Conservation (phyloP, 2,329 filamentous ascomycete species). For the Venturia carpophila region DNA sequence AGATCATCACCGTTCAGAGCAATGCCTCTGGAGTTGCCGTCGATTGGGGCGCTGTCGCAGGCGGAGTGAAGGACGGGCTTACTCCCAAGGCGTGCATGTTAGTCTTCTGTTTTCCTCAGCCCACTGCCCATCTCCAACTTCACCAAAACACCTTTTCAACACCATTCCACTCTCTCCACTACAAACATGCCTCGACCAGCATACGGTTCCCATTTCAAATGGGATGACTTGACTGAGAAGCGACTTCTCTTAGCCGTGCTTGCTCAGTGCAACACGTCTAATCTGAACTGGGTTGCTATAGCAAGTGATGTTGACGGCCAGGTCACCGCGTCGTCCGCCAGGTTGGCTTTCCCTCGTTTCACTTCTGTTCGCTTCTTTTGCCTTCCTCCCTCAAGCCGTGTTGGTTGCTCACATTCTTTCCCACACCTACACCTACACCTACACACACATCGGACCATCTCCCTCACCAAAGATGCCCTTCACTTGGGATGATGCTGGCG, state of each 20-base stretch:
- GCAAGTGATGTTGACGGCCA: neutral
- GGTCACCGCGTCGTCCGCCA: slow-evolving; percentile 1
- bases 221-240: neutral
- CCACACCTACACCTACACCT: neutral
- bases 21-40: neutral
- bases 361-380: neutral
- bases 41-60: neutral
- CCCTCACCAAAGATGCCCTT: neutral
- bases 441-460: neutral
- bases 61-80: neutral
- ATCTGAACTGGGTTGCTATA: neutral
- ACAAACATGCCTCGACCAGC: neutral
- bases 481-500: neutral
- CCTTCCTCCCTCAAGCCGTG: neutral
- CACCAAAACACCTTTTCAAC: neutral
- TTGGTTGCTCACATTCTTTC: neutral
- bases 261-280: neutral
- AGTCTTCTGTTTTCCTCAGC: neutral
- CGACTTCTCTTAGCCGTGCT: neutral
- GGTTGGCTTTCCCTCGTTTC: neutral
- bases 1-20: slow-evolving; percentile 8
- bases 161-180: neutral
- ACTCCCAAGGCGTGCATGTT: neutral
- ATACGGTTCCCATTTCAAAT: neutral
- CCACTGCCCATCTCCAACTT: neutral